Evolutionary conservation across 2,329 filamentous ascomycete species (phyloP).

Genomic region (Cladosporium sp.): DNA sequence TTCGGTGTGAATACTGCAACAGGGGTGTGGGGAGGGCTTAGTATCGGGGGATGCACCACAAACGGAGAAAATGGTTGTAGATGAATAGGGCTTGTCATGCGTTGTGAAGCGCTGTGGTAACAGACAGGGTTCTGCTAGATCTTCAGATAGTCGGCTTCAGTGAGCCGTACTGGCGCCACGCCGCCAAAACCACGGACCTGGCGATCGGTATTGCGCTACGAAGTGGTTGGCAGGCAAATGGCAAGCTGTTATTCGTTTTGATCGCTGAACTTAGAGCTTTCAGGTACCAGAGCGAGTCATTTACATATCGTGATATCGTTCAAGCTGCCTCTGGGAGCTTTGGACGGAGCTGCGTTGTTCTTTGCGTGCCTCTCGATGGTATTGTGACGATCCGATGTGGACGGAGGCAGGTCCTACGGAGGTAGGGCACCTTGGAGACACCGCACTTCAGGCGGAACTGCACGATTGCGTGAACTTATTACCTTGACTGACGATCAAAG

Average conservation of each 20-base stretch:
- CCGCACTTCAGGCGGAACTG: not conserved
- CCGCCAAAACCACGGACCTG: not conserved
- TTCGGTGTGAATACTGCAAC: not conserved
- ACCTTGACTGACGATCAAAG: not conserved
- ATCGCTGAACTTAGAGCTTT: not conserved
- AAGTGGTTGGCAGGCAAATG: not conserved
- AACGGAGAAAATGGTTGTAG: not conserved
- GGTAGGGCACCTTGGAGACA: not conserved
- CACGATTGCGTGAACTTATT: not conserved
- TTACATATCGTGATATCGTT: not conserved
- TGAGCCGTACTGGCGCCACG: not conserved
- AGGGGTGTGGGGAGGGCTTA: not conserved
- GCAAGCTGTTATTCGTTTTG: not conserved
- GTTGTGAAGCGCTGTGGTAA: not conserved
- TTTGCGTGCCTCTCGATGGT: not conserved
- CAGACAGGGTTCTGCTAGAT: not conserved
- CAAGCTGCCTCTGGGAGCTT: not conserved
- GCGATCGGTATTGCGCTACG: not conserved
- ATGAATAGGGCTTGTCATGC: not conserved
- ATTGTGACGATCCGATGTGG: not conserved
- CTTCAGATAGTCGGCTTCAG: not conserved
- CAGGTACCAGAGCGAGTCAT: not conserved
- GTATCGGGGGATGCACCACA: not conserved
- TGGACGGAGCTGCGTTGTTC: not conserved
- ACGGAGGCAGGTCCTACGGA: not conserved